Evolutionary conservation across 176 grass and related monocot species (phyloP), one percentile per base, ranked within the genome.

Genomic region (Carex scoparia): DNA sequence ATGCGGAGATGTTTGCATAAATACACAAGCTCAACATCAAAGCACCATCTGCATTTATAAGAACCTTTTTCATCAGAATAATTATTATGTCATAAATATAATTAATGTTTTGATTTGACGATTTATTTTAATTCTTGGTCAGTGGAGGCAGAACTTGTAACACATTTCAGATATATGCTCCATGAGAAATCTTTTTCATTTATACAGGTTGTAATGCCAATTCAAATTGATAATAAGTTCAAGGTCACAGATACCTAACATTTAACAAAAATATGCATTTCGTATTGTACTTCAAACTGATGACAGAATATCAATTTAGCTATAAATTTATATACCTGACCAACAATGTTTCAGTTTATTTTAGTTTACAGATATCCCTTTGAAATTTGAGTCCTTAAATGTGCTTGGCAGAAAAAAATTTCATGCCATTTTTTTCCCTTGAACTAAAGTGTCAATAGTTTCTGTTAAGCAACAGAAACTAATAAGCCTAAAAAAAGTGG

Each of bases 11-110:
- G 87, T 69, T 99, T 99, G 87, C 93, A 99, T 10, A 99, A 86
- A 83, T 99, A 95, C 1, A 99, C 96, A 60, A 95, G 60, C 87
- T 99, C 93, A 40, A 99, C 96, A 57, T 99, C 96, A 40, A 99
- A 99, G 73, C 96, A 99, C 96, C 96, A 99, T 82, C 93, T 99
- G 84, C 35, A 81, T 83, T 49, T 53, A 73, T 81, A 12, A 54
- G 3, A 55, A 4, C 13, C 14, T 12, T 28, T 51, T 4, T 31
- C 42, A 18, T 76, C 46, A 76, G 3, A 55, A 54, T 28, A 77
- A 35, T n/a, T 16, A 75, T 23, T 38, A 16, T 44, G 7, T 7
- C 0, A 49, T 69, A 11, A 30, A 81, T 4, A 4, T 15, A 76
- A 49, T 15, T 59, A 2, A 54, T 84, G 14, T 27, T 28, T 79